These are phyloP conservation scores for Conoideocrella luteorostrata DNA, from an alignment of 2,329 filamentous ascomycete genomes.

Conservation along the genomic window DNA sequence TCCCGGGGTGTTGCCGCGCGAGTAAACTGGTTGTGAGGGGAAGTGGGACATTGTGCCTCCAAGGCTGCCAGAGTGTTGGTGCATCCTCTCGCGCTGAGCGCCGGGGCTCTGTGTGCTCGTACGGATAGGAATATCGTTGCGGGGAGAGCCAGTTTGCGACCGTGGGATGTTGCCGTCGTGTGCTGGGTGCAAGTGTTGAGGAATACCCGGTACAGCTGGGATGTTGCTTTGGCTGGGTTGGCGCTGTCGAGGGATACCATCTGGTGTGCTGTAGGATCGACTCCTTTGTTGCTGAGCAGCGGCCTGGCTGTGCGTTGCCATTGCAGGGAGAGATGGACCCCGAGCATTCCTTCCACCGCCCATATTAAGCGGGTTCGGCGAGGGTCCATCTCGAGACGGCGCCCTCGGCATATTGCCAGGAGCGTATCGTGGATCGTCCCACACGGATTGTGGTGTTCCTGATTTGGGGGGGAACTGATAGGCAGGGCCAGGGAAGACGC, in stretches of 20 bases:
- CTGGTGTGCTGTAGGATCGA: slow-evolving; percentile 90
- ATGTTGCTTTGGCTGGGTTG: slow-evolving; percentile 51
- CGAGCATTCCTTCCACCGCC: slow-evolving; percentile 61
- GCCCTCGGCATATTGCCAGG: slow-evolving; percentile 79
- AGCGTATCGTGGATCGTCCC: slow-evolving; percentile 80
- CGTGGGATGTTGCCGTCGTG: slow-evolving; percentile 63
- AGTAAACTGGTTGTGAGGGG: slow-evolving; percentile 47
- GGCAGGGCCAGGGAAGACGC: slow-evolving; percentile 54
- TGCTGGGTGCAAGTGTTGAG: slow-evolving; percentile 57
- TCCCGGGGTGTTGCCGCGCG: slow-evolving; percentile 40
- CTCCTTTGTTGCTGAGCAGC: slow-evolving; percentile 63
- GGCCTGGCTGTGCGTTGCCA: slow-evolving; percentile 51
- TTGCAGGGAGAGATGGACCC: slow-evolving; percentile 72
- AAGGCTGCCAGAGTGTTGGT: slow-evolving; percentile 41
- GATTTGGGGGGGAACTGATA: slow-evolving; percentile 70
- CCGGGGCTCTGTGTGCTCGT: slow-evolving; percentile 67
- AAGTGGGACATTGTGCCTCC: slow-evolving; percentile 50
- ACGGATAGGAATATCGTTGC: slow-evolving; percentile 58
- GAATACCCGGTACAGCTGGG: slow-evolving; percentile 70
- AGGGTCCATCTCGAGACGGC: slow-evolving; percentile 69
- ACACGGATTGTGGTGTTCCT: slow-evolving; percentile 58
- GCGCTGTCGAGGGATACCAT: slow-evolving; percentile 58
- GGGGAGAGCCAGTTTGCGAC: slow-evolving; percentile 77
- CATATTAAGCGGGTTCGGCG: slow-evolving; percentile 56
- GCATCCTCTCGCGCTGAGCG: slow-evolving; percentile 54